Conservation (phyloP, 176 grass and related monocot species). For the Triticum turgidum region DNA sequence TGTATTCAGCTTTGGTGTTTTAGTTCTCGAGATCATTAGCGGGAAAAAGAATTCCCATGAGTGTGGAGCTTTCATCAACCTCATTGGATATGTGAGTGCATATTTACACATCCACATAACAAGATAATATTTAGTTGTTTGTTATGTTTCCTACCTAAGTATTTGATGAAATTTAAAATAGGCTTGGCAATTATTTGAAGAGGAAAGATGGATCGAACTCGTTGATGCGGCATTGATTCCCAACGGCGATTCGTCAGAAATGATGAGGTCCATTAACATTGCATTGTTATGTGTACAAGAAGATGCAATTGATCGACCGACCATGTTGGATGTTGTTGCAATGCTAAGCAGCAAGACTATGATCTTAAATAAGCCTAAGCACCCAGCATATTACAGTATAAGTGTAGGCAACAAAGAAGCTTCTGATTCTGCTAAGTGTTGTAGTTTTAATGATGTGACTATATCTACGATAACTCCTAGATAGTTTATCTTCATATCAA, state of each 20-base stretch:
- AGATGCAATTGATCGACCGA: background rate
- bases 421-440: background rate
- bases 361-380: background rate
- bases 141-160: background rate
- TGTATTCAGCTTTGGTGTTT: conserved; percentile 22
- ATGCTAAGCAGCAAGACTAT: conserved; percentile 16
- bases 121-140: background rate
- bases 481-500: background rate
- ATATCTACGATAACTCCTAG: background rate
- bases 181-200: conserved; percentile 14
- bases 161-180: background rate
- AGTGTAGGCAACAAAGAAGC: background rate
- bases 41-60: background rate
- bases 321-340: conserved; percentile 15
- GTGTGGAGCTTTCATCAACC: conserved; percentile 5
- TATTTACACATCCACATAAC: background rate
- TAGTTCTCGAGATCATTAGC: conserved; percentile 13
- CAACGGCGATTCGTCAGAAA: background rate
- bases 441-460: background rate
- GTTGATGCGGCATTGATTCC: background rate
- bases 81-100: conserved; percentile 11
- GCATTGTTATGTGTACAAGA: conserved; percentile 21
- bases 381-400: background rate
- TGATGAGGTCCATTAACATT: conserved; percentile 6
- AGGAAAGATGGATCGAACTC: background rate